Evolutionary conservation across 768 basidiomycete genomes (phyloP).

Genomic region (Tylopilus plumbeoviolaceoides): DNA sequence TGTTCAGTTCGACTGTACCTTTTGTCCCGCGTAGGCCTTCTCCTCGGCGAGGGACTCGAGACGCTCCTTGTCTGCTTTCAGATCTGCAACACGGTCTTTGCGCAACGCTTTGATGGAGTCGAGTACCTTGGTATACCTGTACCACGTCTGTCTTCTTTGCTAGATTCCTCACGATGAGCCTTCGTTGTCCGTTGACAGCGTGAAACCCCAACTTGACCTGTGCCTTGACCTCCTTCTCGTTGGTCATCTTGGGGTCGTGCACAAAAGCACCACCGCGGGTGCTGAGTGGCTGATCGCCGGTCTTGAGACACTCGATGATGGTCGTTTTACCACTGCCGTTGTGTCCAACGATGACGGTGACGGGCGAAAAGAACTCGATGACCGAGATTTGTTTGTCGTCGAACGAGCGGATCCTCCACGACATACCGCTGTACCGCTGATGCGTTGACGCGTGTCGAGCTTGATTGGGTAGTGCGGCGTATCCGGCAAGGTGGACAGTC

Average conservation of each 20-base stretch:
- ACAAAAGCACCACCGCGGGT: too few relatives aligned
- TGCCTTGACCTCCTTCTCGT: too few relatives aligned
- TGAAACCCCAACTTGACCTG: too few relatives aligned
- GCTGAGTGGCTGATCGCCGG: too few relatives aligned
- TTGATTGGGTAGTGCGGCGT: not conserved
- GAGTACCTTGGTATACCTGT: conserved; percentile 93
- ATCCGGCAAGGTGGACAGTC: not conserved
- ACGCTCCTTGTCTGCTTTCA: conserved; percentile 90
- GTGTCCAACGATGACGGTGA: conserved; percentile 97
- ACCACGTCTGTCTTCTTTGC: not conserved
- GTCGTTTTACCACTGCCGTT: conserved; percentile 99
- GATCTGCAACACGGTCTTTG: conserved; percentile 85
- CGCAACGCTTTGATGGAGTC: conserved; percentile 87
- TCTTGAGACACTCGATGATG: conserved; percentile 98
- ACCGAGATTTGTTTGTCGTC: conserved; percentile 92
- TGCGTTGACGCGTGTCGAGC: not conserved
- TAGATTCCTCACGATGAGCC: too few relatives aligned
- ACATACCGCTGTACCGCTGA: not conserved
- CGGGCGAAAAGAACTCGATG: conserved; percentile 95
- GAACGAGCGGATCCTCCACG: conserved; percentile 82
- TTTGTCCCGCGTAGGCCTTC: conserved; percentile 81
- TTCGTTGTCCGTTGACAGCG: too few relatives aligned
- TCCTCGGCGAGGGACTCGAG: conserved; percentile 76
- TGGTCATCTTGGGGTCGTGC: too few relatives aligned
- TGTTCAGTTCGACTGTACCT: conserved; percentile 58